These are phyloP conservation scores for Populus simonii DNA, from an alignment of 345 rosid species.

Conservation along the genomic window DNA sequence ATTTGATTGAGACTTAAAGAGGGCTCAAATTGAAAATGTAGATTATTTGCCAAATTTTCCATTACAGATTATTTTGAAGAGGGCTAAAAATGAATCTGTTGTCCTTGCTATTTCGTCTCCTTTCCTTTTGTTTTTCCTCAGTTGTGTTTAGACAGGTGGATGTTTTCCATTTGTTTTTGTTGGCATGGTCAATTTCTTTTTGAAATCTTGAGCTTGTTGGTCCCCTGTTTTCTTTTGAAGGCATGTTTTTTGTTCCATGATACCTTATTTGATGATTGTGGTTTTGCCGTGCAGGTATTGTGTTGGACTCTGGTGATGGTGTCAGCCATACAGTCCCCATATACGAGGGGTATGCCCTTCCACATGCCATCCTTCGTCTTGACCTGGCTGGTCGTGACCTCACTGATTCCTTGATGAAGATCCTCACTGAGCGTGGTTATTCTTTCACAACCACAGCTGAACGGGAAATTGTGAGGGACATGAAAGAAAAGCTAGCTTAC, in stretches of 20 bases:
- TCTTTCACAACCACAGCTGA: slow-evolving; percentile 94
- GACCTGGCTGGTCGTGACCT: slow-evolving; percentile 92
- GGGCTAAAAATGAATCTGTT: neutral
- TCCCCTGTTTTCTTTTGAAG: neutral
- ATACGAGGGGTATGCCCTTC: slow-evolving; percentile 85
- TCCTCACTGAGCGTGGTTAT: slow-evolving; percentile 91
- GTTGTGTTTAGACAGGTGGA: neutral
- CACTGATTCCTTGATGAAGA: slow-evolving; percentile 81
- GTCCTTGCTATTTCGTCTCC: neutral
- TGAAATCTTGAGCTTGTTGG: neutral
- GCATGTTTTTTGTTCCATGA: neutral
- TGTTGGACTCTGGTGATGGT: slow-evolving; percentile 92
- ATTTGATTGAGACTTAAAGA: neutral
- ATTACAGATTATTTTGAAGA: neutral
- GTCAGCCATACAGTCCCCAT: slow-evolving; percentile 91
- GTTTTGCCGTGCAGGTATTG: slow-evolving; percentile 56
- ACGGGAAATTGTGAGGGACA: slow-evolving; percentile 95
- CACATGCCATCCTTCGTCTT: slow-evolving; percentile 89
- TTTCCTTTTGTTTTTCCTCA: neutral
- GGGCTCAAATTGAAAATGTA: neutral
- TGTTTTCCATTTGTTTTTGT: neutral
- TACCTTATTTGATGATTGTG: neutral
- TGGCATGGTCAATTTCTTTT: neutral
- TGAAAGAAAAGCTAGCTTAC: slow-evolving; percentile 90
- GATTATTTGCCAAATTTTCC: neutral